Conservation (phyloP, 2,329 filamentous ascomycete species). For the Epichloe glyceriae region DNA sequence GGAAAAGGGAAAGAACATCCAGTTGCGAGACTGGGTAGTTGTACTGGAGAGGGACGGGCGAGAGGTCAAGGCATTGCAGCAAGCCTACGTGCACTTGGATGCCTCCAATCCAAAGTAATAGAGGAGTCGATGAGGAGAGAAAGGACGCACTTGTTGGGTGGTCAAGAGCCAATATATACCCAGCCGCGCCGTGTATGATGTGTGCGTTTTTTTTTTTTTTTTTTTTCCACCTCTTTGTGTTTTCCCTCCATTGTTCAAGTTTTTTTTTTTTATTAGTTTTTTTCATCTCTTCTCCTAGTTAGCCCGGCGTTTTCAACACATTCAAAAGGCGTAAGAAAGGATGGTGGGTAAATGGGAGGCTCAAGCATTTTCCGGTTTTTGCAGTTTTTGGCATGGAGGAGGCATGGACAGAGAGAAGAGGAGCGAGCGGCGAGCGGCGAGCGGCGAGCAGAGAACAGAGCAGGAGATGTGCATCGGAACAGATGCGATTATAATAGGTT, state of each 20-base stretch:
- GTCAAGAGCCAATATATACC: constrained; percentile 8
- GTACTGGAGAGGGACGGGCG: constrained; percentile 69
- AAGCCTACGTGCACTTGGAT: constrained; percentile 41
- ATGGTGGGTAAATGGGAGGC: constrained; percentile 1
- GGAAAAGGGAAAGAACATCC: constrained; percentile 64
- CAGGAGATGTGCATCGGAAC: neutral
- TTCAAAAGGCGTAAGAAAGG: constrained; percentile 5
- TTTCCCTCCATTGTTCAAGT: neutral
- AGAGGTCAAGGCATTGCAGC: constrained; percentile 49
- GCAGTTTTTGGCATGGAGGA: no score
- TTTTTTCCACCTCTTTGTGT: neutral
- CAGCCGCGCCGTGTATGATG: constrained; percentile 2
- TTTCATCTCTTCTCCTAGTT: neutral
- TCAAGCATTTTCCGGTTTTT: neutral
- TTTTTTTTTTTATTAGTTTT: neutral
- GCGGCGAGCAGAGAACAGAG: neutral
- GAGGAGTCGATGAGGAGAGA: neutral
- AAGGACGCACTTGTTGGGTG: neutral
- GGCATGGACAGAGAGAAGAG: no score
- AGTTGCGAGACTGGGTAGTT: constrained; percentile 69
- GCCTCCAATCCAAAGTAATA: constrained; percentile 29
- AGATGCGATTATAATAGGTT: neutral
- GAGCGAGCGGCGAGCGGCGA: neutral
- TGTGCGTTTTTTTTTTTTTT: neutral
- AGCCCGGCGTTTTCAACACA: constrained; percentile 4